Evolutionary conservation across 352 stramenopile species (phyloP).

Genomic region (Phytopythium cucurbitacearum): DNA sequence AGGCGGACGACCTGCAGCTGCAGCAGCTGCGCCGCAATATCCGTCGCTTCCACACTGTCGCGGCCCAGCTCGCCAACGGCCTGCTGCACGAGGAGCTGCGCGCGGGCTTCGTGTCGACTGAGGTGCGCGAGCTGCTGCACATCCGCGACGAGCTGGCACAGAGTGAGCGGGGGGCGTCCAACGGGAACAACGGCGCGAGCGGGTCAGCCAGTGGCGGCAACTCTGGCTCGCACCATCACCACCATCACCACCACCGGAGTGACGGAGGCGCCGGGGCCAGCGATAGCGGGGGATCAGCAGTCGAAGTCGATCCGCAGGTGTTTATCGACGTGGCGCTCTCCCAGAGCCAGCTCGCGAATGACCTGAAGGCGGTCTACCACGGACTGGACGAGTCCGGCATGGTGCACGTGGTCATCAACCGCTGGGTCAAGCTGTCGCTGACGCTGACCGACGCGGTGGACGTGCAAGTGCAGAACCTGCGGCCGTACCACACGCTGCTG

Average conservation of each 20-base stretch:
- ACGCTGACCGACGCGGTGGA: constrained; percentile 66
- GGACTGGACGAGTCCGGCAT: constrained; percentile 67
- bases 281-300: constrained; percentile 10
- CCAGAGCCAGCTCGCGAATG: constrained; percentile 79
- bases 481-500: constrained; percentile 82
- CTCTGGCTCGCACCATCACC: constrained; percentile 6
- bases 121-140: constrained; percentile 76
- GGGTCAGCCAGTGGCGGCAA: constrained; percentile 5
- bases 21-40: constrained; percentile 34
- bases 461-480: constrained; percentile 54
- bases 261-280: constrained; percentile 22
- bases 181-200: constrained; percentile 12
- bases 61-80: constrained; percentile 71
- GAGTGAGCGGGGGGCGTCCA: constrained; percentile 35
- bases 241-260: constrained; percentile 26
- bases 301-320: constrained; percentile 76
- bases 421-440: constrained; percentile 84
- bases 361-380: constrained; percentile 84
- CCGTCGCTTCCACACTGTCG: constrained; percentile 56
- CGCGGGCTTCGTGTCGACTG: constrained; percentile 68
- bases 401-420: constrained; percentile 80
- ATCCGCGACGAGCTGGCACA: constrained; percentile 76
- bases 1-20: constrained; percentile 23
- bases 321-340: constrained; percentile 77
- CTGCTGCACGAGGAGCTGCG: constrained; percentile 82